Base-by-base conservation (phyloP, 805 yeast species). In the Scheffersomyces coipomensis region DNA sequence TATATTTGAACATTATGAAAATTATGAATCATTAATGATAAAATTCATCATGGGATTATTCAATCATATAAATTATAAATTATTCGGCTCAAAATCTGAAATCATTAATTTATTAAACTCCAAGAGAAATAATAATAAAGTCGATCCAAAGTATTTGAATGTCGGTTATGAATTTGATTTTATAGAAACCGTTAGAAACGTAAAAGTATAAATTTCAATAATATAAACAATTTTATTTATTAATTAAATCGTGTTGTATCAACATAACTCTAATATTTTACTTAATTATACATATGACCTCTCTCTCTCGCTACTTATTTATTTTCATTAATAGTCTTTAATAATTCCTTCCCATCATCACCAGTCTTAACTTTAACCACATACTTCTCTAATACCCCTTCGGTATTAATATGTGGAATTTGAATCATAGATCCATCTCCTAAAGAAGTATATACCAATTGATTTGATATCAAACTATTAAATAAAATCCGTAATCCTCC, bases 401-500 rank as follows among this genome's bases (percentile, higher is more conserved):
- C 62, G 4, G 55, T 47, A 24, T 73, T 75, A 35, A 86, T 72
- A 11, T 76, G 76, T 2, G 95, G 87, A 23, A 88, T 67, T 47
- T 83, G 75, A 11, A 89, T 80, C 48, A 78, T 62, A 22, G 81
- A 78, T 22, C 87, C 83, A 57, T 82, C 75, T 35, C 91, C 81
- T 40, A 80, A 66, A 3, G 76, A 69, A 9, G 75, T 68, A 57
- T 88, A 90, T 1, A 67, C 68, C 42, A 88, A 66, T 36, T 76
- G 78, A 38, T 74, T 74, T 8, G 76, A 67, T 9, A 89, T 60
- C n/a, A 71, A 62, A 11, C 81, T 68, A 57, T 91, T 91, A 43
- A 91, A 63, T 33, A 91, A 60, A 12, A 89, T 81, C 50, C 95
- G 77, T 29, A 85, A 83, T 29, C 88, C 81, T 21, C 96, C 97